Percentiles rank a stretch among this genome's conserved stretches.
Conservation (phyloP, 495 filamentous ascomycete species). For the Neurospora sp. region DNA sequence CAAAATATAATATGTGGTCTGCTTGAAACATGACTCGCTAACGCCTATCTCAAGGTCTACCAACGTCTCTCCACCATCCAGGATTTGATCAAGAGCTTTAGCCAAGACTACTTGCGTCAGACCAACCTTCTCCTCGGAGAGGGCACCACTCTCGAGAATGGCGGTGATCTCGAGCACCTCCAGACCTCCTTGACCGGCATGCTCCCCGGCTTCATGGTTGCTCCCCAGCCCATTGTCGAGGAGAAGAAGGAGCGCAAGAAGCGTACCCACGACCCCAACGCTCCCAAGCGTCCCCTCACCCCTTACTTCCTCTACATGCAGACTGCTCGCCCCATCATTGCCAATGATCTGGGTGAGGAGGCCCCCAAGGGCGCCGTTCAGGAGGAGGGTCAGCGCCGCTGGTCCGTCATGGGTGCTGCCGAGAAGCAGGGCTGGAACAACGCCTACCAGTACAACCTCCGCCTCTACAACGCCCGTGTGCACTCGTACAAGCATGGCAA, state of each 20-base stretch:
- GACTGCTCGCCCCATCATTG: conserved; percentile 66
- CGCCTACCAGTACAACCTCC: conserved; percentile 65
- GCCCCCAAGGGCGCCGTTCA: conserved; percentile 70
- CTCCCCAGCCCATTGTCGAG: conserved; percentile 34
- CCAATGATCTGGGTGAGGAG: conserved; percentile 58
- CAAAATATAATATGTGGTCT: neutral
- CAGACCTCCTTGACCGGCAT: conserved; percentile 30
- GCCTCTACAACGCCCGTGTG: conserved; percentile 59
- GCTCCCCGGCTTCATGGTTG: conserved; percentile 26
- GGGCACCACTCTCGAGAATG: conserved; percentile 39
- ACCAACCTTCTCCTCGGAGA: conserved; percentile 67
- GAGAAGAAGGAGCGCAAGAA: conserved; percentile 81
- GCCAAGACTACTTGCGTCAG: conserved; percentile 71
- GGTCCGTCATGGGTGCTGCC: conserved; percentile 59
- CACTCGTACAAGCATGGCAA: conserved; percentile 65
- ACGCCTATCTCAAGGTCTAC: conserved; percentile 48
- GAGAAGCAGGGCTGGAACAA: conserved; percentile 73
- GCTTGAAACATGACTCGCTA: conserved; percentile 13
- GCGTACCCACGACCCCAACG: conserved; percentile 82
- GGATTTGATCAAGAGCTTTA: conserved; percentile 60
- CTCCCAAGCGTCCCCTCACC: conserved; percentile 85
- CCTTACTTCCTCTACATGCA: conserved; percentile 93
- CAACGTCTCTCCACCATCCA: conserved; percentile 63
- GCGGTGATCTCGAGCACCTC: conserved; percentile 40
- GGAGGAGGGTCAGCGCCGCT: conserved; percentile 71